Evolutionary conservation across 257 asterid genomes (phyloP).

Genomic region (Fraxinus cuspidata): DNA sequence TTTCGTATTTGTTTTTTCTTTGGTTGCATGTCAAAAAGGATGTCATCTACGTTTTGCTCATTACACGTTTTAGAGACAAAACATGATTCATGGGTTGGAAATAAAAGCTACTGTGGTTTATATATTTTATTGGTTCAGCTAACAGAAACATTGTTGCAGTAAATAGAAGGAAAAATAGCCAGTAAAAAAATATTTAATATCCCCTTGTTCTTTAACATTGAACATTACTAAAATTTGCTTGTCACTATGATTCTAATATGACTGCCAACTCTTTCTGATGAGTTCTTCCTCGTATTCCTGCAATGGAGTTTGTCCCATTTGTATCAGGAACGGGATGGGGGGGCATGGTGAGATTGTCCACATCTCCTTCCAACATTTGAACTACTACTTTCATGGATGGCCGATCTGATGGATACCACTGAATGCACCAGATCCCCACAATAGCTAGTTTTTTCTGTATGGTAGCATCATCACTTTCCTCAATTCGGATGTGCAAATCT

Average conservation of each 20-base stretch:
- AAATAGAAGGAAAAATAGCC: background rate
- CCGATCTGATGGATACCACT: constrained; percentile 39
- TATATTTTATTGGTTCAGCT: background rate
- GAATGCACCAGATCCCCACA: constrained; percentile 39
- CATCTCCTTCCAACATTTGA: constrained; percentile 38
- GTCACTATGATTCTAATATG: constrained; percentile 19
- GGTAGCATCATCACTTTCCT: constrained; percentile 15
- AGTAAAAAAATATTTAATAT: too few relatives aligned
- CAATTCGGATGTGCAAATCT: constrained; percentile 1
- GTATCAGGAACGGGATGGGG: constrained; percentile 31
- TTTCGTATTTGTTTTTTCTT: too few relatives aligned
- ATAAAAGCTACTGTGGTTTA: too few relatives aligned
- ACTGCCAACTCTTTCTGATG: constrained; percentile 18
- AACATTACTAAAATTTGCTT: background rate
- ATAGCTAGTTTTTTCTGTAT: constrained; percentile 26
- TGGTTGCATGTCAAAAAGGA: background rate
- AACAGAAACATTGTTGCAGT: background rate
- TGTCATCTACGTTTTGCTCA: too few relatives aligned
- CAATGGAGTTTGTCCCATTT: background rate
- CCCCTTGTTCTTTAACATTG: too few relatives aligned
- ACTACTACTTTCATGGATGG: constrained; percentile 34
- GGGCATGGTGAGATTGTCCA: constrained; percentile 26
- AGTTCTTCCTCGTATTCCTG: constrained; percentile 1
- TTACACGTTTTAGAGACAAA: too few relatives aligned
- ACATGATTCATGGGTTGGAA: too few relatives aligned